These are phyloP conservation scores for Mortierella antarctica DNA, from an alignment of 192 early-diverging fungal genomes.

Conservation along the genomic window DNA sequence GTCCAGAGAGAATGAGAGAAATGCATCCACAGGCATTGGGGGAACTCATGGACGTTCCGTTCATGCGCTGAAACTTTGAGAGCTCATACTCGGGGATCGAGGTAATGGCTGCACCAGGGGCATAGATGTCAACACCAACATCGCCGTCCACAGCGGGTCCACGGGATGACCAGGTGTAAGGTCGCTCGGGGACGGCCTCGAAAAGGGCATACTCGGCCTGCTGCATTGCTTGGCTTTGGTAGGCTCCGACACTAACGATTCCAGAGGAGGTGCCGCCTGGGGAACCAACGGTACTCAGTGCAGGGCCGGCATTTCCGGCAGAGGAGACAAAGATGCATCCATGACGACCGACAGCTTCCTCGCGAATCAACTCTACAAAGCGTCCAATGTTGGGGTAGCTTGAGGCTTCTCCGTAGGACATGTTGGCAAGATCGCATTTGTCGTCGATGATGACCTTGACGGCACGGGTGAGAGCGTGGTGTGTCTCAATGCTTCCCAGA, in stretches of 20 bases:
- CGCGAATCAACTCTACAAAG: conserved; percentile 82
- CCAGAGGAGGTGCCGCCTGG: conserved; percentile 81
- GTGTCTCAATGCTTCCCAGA: conserved; percentile 84
- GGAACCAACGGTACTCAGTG: conserved; percentile 83
- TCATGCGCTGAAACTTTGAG: conserved; percentile 78
- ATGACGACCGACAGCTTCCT: conserved; percentile 85
- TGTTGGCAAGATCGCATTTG: conserved; percentile 81
- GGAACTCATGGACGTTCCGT: conserved; percentile 94
- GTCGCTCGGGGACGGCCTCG: conserved; percentile 79
- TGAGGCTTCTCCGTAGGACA: conserved; percentile 91
- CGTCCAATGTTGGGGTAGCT: conserved; percentile 77
- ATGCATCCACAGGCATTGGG: conserved; percentile 94
- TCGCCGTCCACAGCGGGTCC: conserved; percentile 91
- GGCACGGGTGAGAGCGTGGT: conserved; percentile 83
- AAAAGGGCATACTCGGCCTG: conserved; percentile 88
- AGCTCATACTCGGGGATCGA: conserved; percentile 86
- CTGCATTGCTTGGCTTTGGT: conserved; percentile 86
- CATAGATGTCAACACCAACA: conserved; percentile 82
- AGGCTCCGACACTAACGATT: conserved; percentile 94
- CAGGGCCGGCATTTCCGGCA: conserved; percentile 95
- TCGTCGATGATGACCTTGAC: conserved; percentile 77
- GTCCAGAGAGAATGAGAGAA: conserved; percentile 84
- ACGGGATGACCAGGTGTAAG: conserved; percentile 90
- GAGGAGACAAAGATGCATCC: conserved; percentile 89
- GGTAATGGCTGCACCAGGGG: conserved; percentile 94